Conservation (phyloP, 441 rosid species). For the Populus hybrid region DNA sequence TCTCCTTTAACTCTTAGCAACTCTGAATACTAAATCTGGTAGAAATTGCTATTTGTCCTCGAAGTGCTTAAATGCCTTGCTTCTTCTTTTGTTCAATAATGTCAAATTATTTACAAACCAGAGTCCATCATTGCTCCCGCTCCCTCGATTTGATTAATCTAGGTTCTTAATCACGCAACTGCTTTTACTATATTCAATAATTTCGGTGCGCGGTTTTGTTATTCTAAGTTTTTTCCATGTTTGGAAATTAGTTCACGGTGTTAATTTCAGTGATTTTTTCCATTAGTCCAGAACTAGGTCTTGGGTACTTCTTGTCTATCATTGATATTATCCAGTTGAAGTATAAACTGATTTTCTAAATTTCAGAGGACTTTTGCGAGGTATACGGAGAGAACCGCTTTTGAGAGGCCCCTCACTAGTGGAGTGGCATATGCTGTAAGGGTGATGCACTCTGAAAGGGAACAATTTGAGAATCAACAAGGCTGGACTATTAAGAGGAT, state of each 20-base stretch:
- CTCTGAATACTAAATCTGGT: background rate
- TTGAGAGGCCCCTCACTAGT: constrained; percentile 96
- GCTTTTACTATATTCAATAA: too few relatives aligned
- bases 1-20: constrained; percentile 5
- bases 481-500: constrained; percentile 89
- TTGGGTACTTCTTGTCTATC: constrained; percentile 9
- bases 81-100: background rate
- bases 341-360: constrained; percentile 37
- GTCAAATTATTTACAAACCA: background rate
- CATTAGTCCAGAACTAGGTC: constrained; percentile 18
- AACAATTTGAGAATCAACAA: constrained; percentile 83
- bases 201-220: background rate
- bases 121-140: background rate
- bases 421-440: constrained; percentile 92
- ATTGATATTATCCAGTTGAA: constrained; percentile 9
- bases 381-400: constrained; percentile 91
- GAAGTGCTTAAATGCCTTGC: constrained; percentile 11
- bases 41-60: constrained; percentile 9
- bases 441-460: constrained; percentile 88
- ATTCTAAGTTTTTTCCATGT: background rate
- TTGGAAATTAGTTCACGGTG: background rate
- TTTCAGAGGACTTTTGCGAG: constrained; percentile 76
- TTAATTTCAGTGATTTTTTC: constrained; percentile 5
- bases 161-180: constrained; percentile 1
- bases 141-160: constrained; percentile 5